phyloP scores from a whole-genome alignment of 1,284 basidiomycete species.

The Albatrellus sp. region DNA sequence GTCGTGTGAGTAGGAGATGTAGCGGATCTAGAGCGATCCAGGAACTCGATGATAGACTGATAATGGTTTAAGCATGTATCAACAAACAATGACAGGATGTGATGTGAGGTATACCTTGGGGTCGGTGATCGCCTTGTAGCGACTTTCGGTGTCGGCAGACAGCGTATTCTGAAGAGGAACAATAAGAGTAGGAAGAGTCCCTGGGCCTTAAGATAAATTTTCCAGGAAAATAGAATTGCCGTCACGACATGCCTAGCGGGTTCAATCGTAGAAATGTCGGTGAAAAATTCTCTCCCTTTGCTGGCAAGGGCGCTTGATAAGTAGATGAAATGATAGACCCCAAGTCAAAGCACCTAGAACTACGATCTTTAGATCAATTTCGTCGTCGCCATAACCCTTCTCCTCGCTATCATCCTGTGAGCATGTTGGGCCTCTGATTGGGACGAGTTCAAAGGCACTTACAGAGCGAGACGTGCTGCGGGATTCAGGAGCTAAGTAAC shows the following conservation, averaged over 20 bases:
- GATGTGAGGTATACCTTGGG: constrained; percentile 37
- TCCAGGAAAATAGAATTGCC: not conserved
- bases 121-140: constrained; percentile 73
- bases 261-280: constrained; percentile 66
- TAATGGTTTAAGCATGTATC: constrained; percentile 2
- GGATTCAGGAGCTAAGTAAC: constrained; percentile 1
- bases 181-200: constrained; percentile 75
- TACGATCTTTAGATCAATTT: constrained; percentile 50
- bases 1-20: constrained; percentile 56
- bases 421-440: constrained; percentile 1
- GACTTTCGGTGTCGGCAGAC: constrained; percentile 57
- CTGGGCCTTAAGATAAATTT: constrained; percentile 21
- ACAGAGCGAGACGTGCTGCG: constrained; percentile 10
- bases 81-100: constrained; percentile 1
- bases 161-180: constrained; percentile 71
- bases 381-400: constrained; percentile 62
- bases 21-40: constrained; percentile 69
- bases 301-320: constrained; percentile 20
- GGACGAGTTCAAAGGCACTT: not conserved
- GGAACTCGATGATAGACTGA: constrained; percentile 67
- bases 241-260: constrained; percentile 42
- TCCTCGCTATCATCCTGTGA: constrained; percentile 33
- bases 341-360: constrained; percentile 35
- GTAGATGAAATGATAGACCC: not conserved
- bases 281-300: constrained; percentile 54